Base-by-base conservation (phyloP, 352 stramenopile genomes). In the Thraustochytrium striatum region DNA sequence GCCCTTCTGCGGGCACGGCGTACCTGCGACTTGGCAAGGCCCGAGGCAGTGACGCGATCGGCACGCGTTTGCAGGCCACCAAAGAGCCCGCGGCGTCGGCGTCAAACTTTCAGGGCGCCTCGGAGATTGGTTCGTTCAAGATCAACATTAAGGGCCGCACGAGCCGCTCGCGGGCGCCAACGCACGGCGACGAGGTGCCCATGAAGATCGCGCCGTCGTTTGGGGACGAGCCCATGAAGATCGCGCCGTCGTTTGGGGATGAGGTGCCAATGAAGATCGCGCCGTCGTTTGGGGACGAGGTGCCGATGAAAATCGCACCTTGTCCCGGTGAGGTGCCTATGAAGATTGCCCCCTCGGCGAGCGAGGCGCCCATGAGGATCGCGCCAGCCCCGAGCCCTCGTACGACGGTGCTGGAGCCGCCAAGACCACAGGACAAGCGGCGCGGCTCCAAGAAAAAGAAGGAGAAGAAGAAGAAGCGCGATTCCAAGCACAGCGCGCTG, bases 31-130 rank as follows among this genome's bases (percentile, higher is more conserved):
- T 75, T 9, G 65, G 65, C 44, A 30, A 38, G 16, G 65, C 65
- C 0, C 25, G 7, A 3, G 65, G 65, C 35, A 43, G 39, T 8
- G 65, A 75, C 25, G 65, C 65, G 5, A 1, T 75, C n/a, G 65
- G 50, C 13, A 75, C 47, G 16, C 25, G 16, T 16, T 3, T 39
- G 33, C 33, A 5, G 25, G 38, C 13, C 44, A 21, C 8, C 21
- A 16, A 2, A 11, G 41, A 36, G 9, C 28, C 11, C 16, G 25
- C 16, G 28, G 7, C 43, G 5, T 75, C 52, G 21, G 2, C 65
- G n/a, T 75, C 65, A n/a, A 16, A 16, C 28, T 75, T 75, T 61
- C 44, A 75, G 30, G 65, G 65, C 21, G 65, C 65, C 35, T 62
- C 65, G 9, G 65, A 75, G 36, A 39, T 75, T 19, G 52, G 52